These are phyloP conservation scores for Ustilaginoidea virens DNA, from an alignment of 2,329 filamentous ascomycete species.

Conservation along the genomic window DNA sequence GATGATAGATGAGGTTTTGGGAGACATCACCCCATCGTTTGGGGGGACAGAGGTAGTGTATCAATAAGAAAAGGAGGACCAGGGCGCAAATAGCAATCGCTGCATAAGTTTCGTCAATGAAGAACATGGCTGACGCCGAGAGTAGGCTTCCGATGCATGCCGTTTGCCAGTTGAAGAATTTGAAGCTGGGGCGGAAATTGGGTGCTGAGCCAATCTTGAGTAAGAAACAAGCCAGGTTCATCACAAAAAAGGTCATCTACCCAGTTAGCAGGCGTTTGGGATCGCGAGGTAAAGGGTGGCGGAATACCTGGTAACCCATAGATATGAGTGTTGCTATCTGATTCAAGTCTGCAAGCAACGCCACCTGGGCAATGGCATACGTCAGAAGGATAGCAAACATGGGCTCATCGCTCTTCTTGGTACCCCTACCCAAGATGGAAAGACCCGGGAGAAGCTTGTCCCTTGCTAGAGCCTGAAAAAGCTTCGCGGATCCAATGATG, in stretches of 20 bases:
- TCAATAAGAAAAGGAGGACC: constrained; percentile 64
- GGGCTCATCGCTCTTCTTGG: constrained; percentile 57
- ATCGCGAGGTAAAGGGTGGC: background rate
- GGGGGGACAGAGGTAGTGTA: constrained; percentile 72
- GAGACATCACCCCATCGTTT: constrained; percentile 87
- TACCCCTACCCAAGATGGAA: constrained; percentile 58
- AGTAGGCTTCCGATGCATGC: constrained; percentile 60
- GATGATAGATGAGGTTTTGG: constrained; percentile 72
- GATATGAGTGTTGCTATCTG: constrained; percentile 81
- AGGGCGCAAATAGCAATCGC: constrained; percentile 59
- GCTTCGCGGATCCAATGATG: constrained; percentile 69
- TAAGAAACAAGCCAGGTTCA: constrained; percentile 75
- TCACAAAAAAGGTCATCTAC: constrained; percentile 80
- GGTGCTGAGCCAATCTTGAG: constrained; percentile 77
- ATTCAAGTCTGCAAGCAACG: constrained; percentile 71
- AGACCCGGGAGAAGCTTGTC: constrained; percentile 68
- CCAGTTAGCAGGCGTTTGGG: background rate
- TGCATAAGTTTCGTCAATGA: constrained; percentile 72
- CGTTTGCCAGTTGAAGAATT: constrained; percentile 79
- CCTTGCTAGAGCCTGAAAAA: constrained; percentile 68
- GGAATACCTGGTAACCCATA: constrained; percentile 60
- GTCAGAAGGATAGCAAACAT: constrained; percentile 63
- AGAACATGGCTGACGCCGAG: constrained; percentile 75
- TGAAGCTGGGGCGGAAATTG: constrained; percentile 78
- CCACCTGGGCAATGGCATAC: constrained; percentile 59